Percentiles rank a stretch among this genome's conserved stretches.
Conservation (phyloP, 108 stramenopile species). For the Cyclostephanos tholiformis region DNA sequence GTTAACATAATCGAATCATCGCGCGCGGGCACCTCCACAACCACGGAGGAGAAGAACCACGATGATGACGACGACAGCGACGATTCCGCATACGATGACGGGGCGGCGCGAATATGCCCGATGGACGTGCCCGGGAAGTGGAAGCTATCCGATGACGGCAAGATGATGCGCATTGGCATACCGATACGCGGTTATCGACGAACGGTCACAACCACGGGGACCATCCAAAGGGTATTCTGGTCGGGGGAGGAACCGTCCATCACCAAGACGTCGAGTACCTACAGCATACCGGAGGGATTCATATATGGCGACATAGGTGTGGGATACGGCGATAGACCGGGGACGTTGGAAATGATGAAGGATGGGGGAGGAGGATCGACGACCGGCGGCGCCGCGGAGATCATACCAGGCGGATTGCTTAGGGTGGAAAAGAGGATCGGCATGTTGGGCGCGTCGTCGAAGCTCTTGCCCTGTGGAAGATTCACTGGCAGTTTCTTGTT, state of each 20-base stretch:
- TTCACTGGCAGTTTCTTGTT: constrained; percentile 41
- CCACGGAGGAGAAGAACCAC: neutral
- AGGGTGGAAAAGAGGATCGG: constrained; percentile 75
- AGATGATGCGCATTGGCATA: constrained; percentile 65
- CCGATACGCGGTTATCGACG: constrained; percentile 70
- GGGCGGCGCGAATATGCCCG: constrained; percentile 43
- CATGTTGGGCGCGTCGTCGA: constrained; percentile 64
- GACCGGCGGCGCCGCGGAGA: constrained; percentile 10
- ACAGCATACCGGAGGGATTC: constrained; percentile 77
- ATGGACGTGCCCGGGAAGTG: constrained; percentile 63
- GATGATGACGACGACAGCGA: constrained; percentile 3
- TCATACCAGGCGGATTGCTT: constrained; percentile 57
- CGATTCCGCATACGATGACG: constrained; percentile 9
- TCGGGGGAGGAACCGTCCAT: constrained; percentile 58
- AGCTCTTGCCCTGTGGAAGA: constrained; percentile 73
- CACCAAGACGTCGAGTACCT: constrained; percentile 62
- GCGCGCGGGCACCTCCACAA: too few species aligned
- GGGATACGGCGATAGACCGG: constrained; percentile 53
- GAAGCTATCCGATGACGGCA: constrained; percentile 72
- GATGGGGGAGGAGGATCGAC: constrained; percentile 39
- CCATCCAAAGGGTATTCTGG: constrained; percentile 80
- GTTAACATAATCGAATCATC: constrained; percentile 36
- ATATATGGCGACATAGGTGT: constrained; percentile 73
- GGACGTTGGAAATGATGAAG: constrained; percentile 52
- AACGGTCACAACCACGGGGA: constrained; percentile 83